Conservation (phyloP, 495 filamentous ascomycete genomes). For the Talaromyces ruber region DNA sequence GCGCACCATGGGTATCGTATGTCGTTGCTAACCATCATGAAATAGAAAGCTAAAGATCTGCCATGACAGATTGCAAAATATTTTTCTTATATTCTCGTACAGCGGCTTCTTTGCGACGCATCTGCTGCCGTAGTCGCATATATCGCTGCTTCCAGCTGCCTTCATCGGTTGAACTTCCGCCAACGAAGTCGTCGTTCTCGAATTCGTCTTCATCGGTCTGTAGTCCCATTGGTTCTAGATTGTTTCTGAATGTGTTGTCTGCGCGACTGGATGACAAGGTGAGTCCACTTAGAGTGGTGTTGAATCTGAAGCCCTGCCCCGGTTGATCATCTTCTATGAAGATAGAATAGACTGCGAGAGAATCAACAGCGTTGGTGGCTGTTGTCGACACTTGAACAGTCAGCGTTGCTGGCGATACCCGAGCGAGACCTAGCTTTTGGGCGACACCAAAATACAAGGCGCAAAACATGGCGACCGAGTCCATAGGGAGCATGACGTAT, state of each 20-base stretch:
- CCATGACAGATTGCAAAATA: slow-evolving; percentile 50
- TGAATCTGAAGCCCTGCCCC: slow-evolving; percentile 19
- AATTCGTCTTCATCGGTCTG: slow-evolving; percentile 9
- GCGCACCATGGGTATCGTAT: slow-evolving; percentile 6
- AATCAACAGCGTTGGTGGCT: not conserved
- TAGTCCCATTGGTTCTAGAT: not conserved
- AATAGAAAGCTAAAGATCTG: slow-evolving; percentile 26
- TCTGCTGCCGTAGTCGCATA: slow-evolving; percentile 36
- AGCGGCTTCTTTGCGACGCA: slow-evolving; percentile 43
- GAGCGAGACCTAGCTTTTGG: slow-evolving; percentile 25
- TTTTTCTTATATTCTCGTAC: slow-evolving; percentile 42
- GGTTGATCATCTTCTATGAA: slow-evolving; percentile 19
- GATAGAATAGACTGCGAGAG: not conserved
- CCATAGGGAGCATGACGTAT: slow-evolving; percentile 20
- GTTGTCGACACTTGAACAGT: slow-evolving; percentile 15
- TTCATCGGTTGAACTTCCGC: slow-evolving; percentile 19
- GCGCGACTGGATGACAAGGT: slow-evolving; percentile 4
- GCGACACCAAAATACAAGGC: slow-evolving; percentile 32
- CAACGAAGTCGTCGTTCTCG: slow-evolving; percentile 22
- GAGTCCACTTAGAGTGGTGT: slow-evolving; percentile 20
- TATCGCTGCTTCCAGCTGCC: slow-evolving; percentile 37
- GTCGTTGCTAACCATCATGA: not conserved
- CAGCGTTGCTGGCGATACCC: slow-evolving; percentile 15
- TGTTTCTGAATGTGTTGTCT: slow-evolving; percentile 5
- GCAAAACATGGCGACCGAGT: slow-evolving; percentile 14